Base-by-base conservation (phyloP, 2,329 filamentous ascomycete species). In the Cladosporium halotolerans region DNA sequence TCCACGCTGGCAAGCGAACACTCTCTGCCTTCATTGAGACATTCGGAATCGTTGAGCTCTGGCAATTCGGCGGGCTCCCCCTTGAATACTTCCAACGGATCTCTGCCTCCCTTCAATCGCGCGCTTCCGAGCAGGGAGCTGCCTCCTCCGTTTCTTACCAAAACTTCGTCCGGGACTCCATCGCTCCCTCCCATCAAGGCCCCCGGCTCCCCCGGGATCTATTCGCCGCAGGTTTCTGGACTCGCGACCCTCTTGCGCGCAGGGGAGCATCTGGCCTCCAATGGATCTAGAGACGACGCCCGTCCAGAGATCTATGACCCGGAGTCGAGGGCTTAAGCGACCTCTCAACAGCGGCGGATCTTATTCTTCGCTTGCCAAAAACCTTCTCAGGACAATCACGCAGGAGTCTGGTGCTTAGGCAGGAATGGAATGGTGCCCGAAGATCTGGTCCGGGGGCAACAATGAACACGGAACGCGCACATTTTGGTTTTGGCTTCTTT, bases 221-320 rank as follows among this genome's bases (percentile, higher is more conserved):
- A 38, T 33, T 44, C 48, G 5, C 31, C 48, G 32, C 28, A n/a
- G 3, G 14, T 39, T 4, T 51, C 48, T 13, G 50, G 50, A 19
- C 43, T 53, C 43, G 50, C 50, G 10, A 53, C 43, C 1, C 43
- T 53, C 3, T 28, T 53, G 3, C 43, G 50, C n/a, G 50, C 50
- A 6, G 50, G 50, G 9, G 50, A 53, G 28, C 50, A 53, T 42
- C n/a, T 53, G 23, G 50, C 43, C 2, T 44, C 48, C 5, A 36
- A 43, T 8, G 48, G 40, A 14, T 14, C 36, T 6, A n/a, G n/a
- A 14, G 36, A 39, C n/a, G 36, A 14, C 36, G 4, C 13, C 10
- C 23, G 23, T 7, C 23, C 23, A 7, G 23, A 28, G 23, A 28
- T 28, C 23, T 28, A 5, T 28, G 23, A 28, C 7, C 23, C 23